Evolutionary conservation across 352 stramenopile genomes (phyloP), one percentile per base, ranked within the genome.

Genomic region (Saprolegnia parasitica): DNA sequence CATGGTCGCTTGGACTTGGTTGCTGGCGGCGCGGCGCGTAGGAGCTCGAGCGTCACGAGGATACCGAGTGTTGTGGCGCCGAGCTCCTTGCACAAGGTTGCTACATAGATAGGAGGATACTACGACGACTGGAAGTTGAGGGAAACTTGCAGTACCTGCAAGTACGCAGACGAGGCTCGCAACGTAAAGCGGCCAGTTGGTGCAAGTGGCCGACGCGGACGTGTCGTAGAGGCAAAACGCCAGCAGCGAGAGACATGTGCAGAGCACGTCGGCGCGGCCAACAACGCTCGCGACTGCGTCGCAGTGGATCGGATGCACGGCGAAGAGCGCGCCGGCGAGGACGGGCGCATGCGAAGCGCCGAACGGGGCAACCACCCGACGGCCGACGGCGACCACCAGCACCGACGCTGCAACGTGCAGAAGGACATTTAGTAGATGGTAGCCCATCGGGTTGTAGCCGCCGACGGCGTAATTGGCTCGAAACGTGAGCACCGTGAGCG

Each of bases 261-360:
- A 93, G 6, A 97, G 73, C 52, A 98, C 73, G 75, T 98, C 93
- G 0, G 90, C 91, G 32, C 93, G 80, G 3, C 92, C 91, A 11
- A 98, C 93, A 42, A 98, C 81, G 63, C 89, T 94, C 0, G 89
- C 88, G 18, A 98, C 76, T 0, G 91, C 86, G 68, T 98, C 91
- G 45, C 87, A 92, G 65, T 98, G 92, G 29, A 97, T 80, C 9
- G 90, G 88, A 66, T 98, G 91, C 23, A 96, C 87, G 4, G 88
- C 87, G 68, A 98, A 98, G 45, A 97, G n/a, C 40, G 96, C 54
- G 0, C 80, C 88, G 0, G 90, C 78, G 2, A 86, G 50, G 18
- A 75, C 29, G 8, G 13, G 64, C 0, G n/a, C 64, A 20, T 40
- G 39, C 52, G 18, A 20, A 2, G 54, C 16, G 4, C 20, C 15